Percentiles rank a stretch among this genome's conserved stretches.
phyloP scores from a whole-genome alignment of 306 rosid species.

The Medicago ruthenica region DNA sequence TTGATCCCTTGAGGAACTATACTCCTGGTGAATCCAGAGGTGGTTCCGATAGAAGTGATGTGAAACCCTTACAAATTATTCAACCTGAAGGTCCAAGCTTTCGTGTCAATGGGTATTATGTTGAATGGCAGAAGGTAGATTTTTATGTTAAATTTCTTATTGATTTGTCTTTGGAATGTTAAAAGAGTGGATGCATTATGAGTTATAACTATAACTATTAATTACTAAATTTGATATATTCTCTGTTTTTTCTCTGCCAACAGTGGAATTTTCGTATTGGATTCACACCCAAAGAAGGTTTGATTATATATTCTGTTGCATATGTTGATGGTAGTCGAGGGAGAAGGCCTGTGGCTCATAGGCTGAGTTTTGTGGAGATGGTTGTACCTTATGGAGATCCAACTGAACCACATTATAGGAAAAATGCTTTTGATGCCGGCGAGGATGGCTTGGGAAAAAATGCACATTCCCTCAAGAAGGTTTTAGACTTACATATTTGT shows the following conservation, averaged over 20 bases:
- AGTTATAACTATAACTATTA: not conserved
- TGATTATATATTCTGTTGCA: constrained; percentile 86
- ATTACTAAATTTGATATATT: constrained; percentile 13
- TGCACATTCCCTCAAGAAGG: constrained; percentile 95
- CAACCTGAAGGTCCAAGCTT: constrained; percentile 98
- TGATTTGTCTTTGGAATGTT: constrained; percentile 10
- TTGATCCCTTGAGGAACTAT: constrained; percentile 93
- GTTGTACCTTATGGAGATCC: constrained; percentile 98
- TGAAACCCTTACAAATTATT: constrained; percentile 78
- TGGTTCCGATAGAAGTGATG: constrained; percentile 87
- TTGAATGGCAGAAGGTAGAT: constrained; percentile 95
- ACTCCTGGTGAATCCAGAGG: constrained; percentile 92
- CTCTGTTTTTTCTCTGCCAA: constrained; percentile 32
- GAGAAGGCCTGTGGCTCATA: constrained; percentile 87
- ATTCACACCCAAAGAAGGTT: constrained; percentile 90
- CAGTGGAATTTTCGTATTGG: constrained; percentile 98
- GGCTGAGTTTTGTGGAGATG: constrained; percentile 92
- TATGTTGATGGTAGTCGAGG: constrained; percentile 93
- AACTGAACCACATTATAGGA: constrained; percentile 86
- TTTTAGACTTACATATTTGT: constrained; percentile 37
- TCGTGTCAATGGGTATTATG: constrained; percentile 78
- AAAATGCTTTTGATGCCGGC: constrained; percentile 96
- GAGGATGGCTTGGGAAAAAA: constrained; percentile 95
- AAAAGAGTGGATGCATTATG: constrained; percentile 9
- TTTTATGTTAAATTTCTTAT: constrained; percentile 37